These are phyloP conservation scores for Fusarium lyarnte DNA, from an alignment of 2,329 filamentous ascomycete species.

Conservation along the genomic window DNA sequence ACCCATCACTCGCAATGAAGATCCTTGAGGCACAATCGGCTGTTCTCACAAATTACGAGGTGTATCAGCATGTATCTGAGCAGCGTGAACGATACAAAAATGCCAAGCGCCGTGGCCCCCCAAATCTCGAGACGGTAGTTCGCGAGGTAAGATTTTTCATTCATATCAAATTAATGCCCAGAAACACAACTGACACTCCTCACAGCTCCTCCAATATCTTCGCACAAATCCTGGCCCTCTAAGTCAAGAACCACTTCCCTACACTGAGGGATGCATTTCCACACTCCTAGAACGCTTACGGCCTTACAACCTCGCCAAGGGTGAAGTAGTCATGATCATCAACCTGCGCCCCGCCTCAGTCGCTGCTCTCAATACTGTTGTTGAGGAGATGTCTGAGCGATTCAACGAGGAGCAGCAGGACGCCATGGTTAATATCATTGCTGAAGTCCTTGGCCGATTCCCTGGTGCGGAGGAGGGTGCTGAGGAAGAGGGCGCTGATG, in stretches of 20 bases:
- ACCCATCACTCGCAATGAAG: conserved; percentile 62
- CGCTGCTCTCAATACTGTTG: conserved; percentile 67
- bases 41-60: conserved; percentile 77
- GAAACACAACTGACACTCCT: conserved; percentile 2
- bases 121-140: conserved; percentile 69
- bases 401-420: conserved; percentile 68
- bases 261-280: conserved; percentile 61
- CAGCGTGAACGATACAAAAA: conserved; percentile 63
- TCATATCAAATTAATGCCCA: not conserved
- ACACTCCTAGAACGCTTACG: conserved; percentile 65
- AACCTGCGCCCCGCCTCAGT: conserved; percentile 70
- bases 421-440: conserved; percentile 65
- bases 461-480: conserved; percentile 42
- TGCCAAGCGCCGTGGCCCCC: conserved; percentile 61
- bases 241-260: conserved; percentile 63
- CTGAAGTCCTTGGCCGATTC: conserved; percentile 66
- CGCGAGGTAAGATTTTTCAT: conserved; percentile 64
- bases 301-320: conserved; percentile 70
- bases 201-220: conserved; percentile 70
- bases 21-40: conserved; percentile 77
- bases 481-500: conserved; percentile 46
- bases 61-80: conserved; percentile 71
- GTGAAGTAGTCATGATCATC: conserved; percentile 74
- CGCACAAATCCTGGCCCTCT: conserved; percentile 64
- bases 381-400: conserved; percentile 72